phyloP scores from a whole-genome alignment of 1,139 yeast genomes.

The Candida tetrigidarum region DNA sequence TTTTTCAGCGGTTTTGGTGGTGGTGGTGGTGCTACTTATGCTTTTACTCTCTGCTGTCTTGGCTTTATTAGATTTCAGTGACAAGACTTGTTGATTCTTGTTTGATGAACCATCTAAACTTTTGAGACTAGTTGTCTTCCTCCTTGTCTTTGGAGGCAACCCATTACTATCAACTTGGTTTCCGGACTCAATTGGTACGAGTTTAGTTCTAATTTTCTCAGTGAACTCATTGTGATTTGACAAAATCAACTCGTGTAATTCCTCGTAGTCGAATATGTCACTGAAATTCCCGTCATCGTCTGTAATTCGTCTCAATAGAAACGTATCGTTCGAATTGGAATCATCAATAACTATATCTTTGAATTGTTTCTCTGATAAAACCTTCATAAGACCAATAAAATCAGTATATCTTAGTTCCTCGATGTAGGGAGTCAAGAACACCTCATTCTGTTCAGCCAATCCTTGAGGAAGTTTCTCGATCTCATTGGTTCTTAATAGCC shows the following conservation, averaged over 20 bases:
- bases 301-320: slow-evolving; percentile 43
- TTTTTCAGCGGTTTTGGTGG: too few relatives aligned
- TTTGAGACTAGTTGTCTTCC: too few relatives aligned
- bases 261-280: slow-evolving; percentile 38
- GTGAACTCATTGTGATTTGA: neutral
- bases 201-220: neutral
- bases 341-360: slow-evolving; percentile 32
- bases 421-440: slow-evolving; percentile 45
- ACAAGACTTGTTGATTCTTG: too few relatives aligned
- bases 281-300: slow-evolving; percentile 39
- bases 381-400: slow-evolving; percentile 36
- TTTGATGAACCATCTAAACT: too few relatives aligned
- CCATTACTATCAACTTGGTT: too few relatives aligned
- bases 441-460: slow-evolving; percentile 30
- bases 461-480: slow-evolving; percentile 19
- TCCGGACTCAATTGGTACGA: too few relatives aligned
- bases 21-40: too few relatives aligned
- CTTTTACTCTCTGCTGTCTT: too few relatives aligned
- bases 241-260: slow-evolving; percentile 17
- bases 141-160: too few relatives aligned
- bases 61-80: too few relatives aligned
- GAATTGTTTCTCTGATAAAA: slow-evolving; percentile 33
- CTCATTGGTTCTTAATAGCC: slow-evolving; percentile 36
- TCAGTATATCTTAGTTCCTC: slow-evolving; percentile 35
- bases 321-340: slow-evolving; percentile 30